A percentile compares a stretch with the other conserved stretches of the same genome.
phyloP scores from a whole-genome alignment of 345 rosid species.

The Populus alba region DNA sequence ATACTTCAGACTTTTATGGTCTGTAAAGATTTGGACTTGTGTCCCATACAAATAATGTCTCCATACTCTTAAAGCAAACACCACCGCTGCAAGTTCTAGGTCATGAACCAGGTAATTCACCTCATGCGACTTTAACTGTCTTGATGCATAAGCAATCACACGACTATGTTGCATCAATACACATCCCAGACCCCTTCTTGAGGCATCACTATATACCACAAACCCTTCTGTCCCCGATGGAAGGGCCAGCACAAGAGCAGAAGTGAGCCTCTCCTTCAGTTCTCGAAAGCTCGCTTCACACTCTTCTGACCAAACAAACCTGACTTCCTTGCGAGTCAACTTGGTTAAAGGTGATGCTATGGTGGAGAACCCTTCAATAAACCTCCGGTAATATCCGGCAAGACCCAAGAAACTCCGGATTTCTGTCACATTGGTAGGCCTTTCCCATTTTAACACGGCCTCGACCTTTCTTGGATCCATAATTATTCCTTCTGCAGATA shows the following conservation, averaged over 20 bases:
- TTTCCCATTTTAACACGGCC: not conserved
- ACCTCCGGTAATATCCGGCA: not conserved
- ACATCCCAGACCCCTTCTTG: not conserved
- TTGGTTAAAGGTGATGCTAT: not conserved
- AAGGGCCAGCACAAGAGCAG: not conserved
- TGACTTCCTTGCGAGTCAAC: not conserved
- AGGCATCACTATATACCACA: no score
- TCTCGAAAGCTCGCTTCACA: not conserved
- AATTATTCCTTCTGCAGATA: not conserved
- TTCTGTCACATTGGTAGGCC: not conserved
- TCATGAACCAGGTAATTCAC: not conserved
- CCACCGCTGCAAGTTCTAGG: not conserved
- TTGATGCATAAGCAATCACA: not conserved
- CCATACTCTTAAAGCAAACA: not conserved
- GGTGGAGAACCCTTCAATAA: not conserved
- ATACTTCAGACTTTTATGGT: not conserved
- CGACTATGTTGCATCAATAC: not conserved
- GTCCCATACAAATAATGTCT: not conserved
- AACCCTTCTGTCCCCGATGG: not conserved
- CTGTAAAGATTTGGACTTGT: not conserved
- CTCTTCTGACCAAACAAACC: not conserved
- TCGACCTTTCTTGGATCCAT: not conserved
- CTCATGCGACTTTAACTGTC: not conserved
- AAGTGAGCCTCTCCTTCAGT: not conserved
- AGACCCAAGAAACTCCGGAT: not conserved